Evolutionary conservation across 495 filamentous ascomycete genomes (phyloP), one percentile per base, ranked within the genome.

Genomic region (Xylaria scruposa): DNA sequence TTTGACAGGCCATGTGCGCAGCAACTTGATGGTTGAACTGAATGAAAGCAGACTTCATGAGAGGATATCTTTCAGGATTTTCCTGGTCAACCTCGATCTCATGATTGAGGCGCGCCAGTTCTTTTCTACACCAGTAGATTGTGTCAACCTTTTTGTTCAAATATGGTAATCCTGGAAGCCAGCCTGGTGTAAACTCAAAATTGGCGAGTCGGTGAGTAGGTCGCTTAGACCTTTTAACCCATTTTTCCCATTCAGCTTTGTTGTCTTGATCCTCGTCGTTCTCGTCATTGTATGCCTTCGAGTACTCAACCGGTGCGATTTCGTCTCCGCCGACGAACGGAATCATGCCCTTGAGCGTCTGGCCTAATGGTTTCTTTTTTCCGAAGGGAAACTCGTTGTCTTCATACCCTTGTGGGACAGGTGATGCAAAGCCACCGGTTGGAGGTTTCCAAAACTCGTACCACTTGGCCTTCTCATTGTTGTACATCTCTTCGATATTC

Each of bases 1-100:
- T 87, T 80, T 99, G 96, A 79, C 94, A 97, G 70, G 95, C 95
- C 96, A 99, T 98, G 76, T 99, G 96, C 2, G 96, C 96, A 9
- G 95, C 94, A 6, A 97, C 93, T 81, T 99, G 96, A 76, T 97
- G 93, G 75, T 98, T 97, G 87, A 99, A 99, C 79, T 99, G 96
- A 67, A 99, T 94, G 76, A 99, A 99, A 17, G 96, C 96, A 15
- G 97, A 97, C 76, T 94, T 98, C 95, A 99, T 97, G 67, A 95
- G 83, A 2, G 96, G 97, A 72, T 92, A 99, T 38, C 90, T 90
- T 74, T 98, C 95, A 0, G 92, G 93, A 42, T 94, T 86, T 73
- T 91, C 85, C 76, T 99, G 97, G 75, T 98, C 97, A 42, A 91
- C 82, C 78, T 98, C 95, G 66, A 99, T 97, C 81, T 98, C 97